Conservation (phyloP, 2,329 filamentous ascomycete genomes). For the Intubia oerlemansii region DNA sequence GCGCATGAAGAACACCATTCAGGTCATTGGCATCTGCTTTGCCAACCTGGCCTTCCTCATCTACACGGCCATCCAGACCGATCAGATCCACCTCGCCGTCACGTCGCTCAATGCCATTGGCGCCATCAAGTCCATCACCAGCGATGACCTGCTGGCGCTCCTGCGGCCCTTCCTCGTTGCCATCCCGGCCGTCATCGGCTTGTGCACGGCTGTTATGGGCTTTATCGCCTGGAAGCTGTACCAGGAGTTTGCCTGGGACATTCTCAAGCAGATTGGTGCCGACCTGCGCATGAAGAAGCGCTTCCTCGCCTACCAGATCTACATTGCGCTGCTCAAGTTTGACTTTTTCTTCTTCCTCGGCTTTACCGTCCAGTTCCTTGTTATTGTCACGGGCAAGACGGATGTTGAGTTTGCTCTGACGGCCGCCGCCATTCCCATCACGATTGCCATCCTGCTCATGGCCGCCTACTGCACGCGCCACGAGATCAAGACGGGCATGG, state of each 20-base stretch:
- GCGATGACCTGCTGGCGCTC: constrained; percentile 38
- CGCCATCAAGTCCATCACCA: constrained; percentile 5
- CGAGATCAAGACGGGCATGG: constrained; percentile 64
- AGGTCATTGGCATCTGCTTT: constrained; percentile 83
- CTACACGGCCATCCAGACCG: constrained; percentile 81
- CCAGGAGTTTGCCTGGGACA: constrained; percentile 97
- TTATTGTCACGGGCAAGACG: constrained; percentile 54
- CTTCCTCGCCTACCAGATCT: constrained; percentile 96
- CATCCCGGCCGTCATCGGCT: constrained; percentile 63
- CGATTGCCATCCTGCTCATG: constrained; percentile 67
- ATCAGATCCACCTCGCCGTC: constrained; percentile 68
- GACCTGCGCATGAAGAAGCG: constrained; percentile 93
- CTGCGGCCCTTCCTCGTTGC: constrained; percentile 62
- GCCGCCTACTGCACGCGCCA: constrained; percentile 70
- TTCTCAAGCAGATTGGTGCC: constrained; percentile 96
- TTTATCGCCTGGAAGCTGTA: constrained; percentile 88
- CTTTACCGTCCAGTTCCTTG: constrained; percentile 94
- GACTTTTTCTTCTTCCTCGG: constrained; percentile 99
- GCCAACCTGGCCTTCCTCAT: constrained; percentile 84
- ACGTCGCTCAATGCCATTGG: constrained; percentile 28
- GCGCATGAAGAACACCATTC: constrained; percentile 91
- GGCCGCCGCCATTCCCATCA: constrained; percentile 74
- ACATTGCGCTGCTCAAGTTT: constrained; percentile 93
- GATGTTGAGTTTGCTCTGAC: constrained; percentile 70
- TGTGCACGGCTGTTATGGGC: constrained; percentile 50